Evolutionary conservation across 306 rosid genomes (phyloP).

Genomic region (Coriaria nepalensis): DNA sequence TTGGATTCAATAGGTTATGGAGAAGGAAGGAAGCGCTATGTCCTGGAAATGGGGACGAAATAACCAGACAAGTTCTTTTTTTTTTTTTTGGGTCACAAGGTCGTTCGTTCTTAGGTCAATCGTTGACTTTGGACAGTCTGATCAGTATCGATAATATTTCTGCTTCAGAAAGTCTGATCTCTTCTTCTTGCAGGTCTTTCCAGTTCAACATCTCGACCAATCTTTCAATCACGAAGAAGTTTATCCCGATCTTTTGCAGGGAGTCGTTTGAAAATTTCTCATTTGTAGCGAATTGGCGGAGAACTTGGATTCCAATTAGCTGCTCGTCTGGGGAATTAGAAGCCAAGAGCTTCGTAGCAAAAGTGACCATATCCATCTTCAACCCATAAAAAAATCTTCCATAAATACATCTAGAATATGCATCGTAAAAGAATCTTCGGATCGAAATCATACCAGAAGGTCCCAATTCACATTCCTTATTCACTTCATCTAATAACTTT

Average conservation of each 20-base stretch:
- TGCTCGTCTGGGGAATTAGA: conserved; percentile 83
- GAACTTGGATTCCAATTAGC: conserved; percentile 71
- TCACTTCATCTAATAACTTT: conserved; percentile 58
- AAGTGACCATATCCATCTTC: conserved; percentile 87
- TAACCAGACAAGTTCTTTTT: too few relatives aligned
- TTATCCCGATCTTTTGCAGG: conserved; percentile 71
- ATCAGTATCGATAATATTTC: conserved; percentile 53
- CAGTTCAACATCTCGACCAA: conserved; percentile 92
- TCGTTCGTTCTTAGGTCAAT: too few relatives aligned
- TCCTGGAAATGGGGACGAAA: too few relatives aligned
- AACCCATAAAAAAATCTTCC: conserved; percentile 90
- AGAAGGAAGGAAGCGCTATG: too few relatives aligned
- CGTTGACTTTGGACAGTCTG: not conserved
- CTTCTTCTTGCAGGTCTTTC: conserved; percentile 75
- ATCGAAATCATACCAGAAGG: conserved; percentile 49
- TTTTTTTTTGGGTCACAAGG: too few relatives aligned
- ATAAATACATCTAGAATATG: conserved; percentile 75
- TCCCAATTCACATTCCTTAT: conserved; percentile 57
- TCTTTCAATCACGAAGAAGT: conserved; percentile 53
- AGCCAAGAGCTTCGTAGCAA: conserved; percentile 63
- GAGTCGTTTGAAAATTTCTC: conserved; percentile 56
- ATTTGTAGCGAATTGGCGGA: conserved; percentile 42
- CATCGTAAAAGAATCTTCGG: conserved; percentile 77
- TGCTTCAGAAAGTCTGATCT: conserved; percentile 64
- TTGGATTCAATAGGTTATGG: too few relatives aligned